Base-by-base conservation (phyloP, 1,284 basidiomycete species). In the Puccinia coronata region DNA sequence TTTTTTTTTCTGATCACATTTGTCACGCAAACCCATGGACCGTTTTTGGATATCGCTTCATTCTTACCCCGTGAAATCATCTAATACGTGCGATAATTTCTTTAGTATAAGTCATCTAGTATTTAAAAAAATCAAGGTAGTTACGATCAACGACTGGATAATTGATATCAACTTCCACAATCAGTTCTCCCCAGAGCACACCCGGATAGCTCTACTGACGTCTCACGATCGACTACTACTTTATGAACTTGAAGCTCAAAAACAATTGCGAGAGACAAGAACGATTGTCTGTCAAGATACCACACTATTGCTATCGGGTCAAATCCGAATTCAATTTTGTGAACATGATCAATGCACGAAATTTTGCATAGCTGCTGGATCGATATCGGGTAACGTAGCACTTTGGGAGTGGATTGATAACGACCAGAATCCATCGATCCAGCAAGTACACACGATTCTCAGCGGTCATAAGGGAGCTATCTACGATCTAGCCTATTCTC, bases 131-230 rank as follows among this genome's bases (percentile, higher is more conserved):
- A 11, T 69, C 18, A 49, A 69, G 28, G 67, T 31, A 18, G 23
- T 69, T 31, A 69, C 67, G 25, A 69, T 69, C 67, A 23, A 69
- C 49, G 67, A 69, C 20, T 69, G 67, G 67, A 69, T 69, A 69
- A n/a, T 69, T 28, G 67, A 69, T 49, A 69, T 69, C n/a, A n/a
- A 69, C 25, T 49, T 25, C n/a, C 25, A 14, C 41, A 18, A 39
- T 6, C 67, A 23, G 28, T 69, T 43, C 28, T 69, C 67, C 41
- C 11, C 4, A 20, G 25, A n/a, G 16, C 41, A 34, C 41, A 34
- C 41, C n/a, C 67, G 28, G 12, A 69, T 69, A 23, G 41, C 67
- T 47, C 41, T 69, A 8, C 47, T 69, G 12, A 69, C 67, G 20
- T 39, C 67, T 1, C 67, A 69, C 67, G 49, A 69, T 69, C 67